Conservation (phyloP, 768 basidiomycete genomes). For the Bullera alba region DNA sequence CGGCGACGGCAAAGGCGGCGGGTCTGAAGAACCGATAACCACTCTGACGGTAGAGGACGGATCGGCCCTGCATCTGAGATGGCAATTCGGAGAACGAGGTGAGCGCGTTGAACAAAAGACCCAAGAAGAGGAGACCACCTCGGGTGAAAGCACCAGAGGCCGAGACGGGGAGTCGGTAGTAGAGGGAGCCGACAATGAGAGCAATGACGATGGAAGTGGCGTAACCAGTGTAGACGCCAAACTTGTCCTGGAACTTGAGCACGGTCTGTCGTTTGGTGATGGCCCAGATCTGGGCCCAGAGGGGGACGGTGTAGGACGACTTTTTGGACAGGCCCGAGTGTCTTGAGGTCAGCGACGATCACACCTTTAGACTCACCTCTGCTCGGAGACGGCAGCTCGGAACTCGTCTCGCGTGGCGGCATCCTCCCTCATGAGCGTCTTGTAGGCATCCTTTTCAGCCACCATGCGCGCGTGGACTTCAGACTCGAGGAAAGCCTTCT, state of each 20-base stretch:
- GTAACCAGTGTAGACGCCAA: conserved; percentile 69
- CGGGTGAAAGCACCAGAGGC: conserved; percentile 81
- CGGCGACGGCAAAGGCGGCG: conserved; percentile 44
- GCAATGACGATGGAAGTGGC: conserved; percentile 55
- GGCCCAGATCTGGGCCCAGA: conserved; percentile 64
- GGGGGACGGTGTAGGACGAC: conserved; percentile 76
- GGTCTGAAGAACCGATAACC: conserved; percentile 50
- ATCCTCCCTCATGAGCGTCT: conserved; percentile 57
- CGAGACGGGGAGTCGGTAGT: conserved; percentile 63
- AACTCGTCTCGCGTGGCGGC: conserved; percentile 59
- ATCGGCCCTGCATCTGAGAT: conserved; percentile 67
- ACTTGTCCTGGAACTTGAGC: conserved; percentile 61
- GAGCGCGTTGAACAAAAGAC: conserved; percentile 47
- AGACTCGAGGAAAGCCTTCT: conserved; percentile 57
- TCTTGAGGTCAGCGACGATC: conserved; percentile 6
- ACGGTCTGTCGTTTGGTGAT: conserved; percentile 68
- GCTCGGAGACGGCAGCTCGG: conserved; percentile 65
- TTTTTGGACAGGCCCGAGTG: conserved; percentile 64
- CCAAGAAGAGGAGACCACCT: conserved; percentile 68
- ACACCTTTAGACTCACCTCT: conserved; percentile 51
- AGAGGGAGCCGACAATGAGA: conserved; percentile 57
- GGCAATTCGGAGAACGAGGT: conserved; percentile 48
- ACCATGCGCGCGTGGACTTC: conserved; percentile 49
- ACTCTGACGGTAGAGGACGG: conserved; percentile 53
- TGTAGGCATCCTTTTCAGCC: conserved; percentile 56